A percentile compares a stretch with the other conserved stretches of the same genome.
These are phyloP conservation scores for Chytriomyces confervae DNA, from an alignment of 192 early-diverging fungal genomes.

Conservation along the genomic window DNA sequence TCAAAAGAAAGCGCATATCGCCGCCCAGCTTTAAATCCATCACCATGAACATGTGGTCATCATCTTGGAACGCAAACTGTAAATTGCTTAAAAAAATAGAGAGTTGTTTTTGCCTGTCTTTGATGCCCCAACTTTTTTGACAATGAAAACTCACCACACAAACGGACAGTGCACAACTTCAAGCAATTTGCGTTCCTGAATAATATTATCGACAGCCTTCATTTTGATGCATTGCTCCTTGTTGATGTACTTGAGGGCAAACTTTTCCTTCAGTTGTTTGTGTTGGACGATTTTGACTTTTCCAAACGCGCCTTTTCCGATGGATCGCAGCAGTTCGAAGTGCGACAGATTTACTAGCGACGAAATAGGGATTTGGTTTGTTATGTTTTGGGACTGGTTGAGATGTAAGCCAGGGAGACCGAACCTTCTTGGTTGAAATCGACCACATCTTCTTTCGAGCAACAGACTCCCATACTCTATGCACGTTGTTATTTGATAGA, in stretches of 20 bases:
- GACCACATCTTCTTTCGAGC: constrained; percentile 10
- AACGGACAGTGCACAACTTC: constrained; percentile 86
- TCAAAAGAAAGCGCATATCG: constrained; percentile 63
- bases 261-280: constrained; percentile 73
- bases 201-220: constrained; percentile 83
- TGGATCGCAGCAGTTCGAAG: constrained; percentile 84
- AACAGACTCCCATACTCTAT: neutral
- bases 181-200: constrained; percentile 87
- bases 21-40: constrained; percentile 65
- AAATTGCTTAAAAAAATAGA: constrained; percentile 77
- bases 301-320: constrained; percentile 96
- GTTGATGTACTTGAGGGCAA: constrained; percentile 96
- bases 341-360: constrained; percentile 86
- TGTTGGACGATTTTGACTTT: constrained; percentile 94
- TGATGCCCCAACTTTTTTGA: neutral
- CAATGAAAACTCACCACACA: constrained; percentile 53
- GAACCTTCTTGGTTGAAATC: constrained; percentile 3
- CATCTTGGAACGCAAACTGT: constrained; percentile 67
- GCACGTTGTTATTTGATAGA: neutral
- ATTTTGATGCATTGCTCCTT: constrained; percentile 86
- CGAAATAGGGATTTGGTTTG: too few species aligned
- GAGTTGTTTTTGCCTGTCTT: neutral
- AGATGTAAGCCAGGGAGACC: too few species aligned
- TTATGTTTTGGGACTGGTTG: too few species aligned
- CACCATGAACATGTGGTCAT: constrained; percentile 71